phyloP scores from a whole-genome alignment of 75 land plant species.

The Pinus albicaulis region DNA sequence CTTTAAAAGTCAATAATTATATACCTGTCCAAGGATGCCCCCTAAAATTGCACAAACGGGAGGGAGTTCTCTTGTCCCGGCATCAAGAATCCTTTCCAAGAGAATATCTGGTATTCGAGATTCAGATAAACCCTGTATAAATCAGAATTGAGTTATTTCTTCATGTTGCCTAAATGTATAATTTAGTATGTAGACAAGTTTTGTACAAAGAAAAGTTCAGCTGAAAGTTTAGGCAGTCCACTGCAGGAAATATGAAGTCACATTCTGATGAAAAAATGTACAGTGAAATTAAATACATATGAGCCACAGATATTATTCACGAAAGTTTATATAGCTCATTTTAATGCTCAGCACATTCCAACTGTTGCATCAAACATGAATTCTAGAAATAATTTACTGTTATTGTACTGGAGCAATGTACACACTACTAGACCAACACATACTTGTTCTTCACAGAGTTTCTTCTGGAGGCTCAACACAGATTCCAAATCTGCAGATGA shows the following conservation, averaged over 20 bases:
- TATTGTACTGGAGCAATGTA: neutral
- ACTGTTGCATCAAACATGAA: neutral
- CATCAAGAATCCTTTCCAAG: constrained; percentile 47
- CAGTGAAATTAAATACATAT: neutral
- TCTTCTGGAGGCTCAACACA: constrained; percentile 58
- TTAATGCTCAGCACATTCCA: neutral
- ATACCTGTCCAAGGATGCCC: constrained; percentile 97
- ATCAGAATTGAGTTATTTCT: constrained; percentile 1
- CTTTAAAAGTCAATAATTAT: neutral
- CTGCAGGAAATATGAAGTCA: neutral
- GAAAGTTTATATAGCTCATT: neutral
- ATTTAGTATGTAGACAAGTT: neutral
- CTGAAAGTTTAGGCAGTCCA: neutral
- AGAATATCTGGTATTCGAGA: constrained; percentile 63
- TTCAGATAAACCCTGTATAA: constrained; percentile 66
- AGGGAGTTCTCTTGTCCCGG: constrained; percentile 64
- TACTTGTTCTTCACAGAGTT: constrained; percentile 74
- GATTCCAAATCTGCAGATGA: constrained; percentile 59
- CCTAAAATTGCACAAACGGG: constrained; percentile 97
- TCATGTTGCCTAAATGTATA: neutral
- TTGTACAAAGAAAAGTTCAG: neutral
- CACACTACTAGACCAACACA: neutral
- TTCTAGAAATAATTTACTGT: neutral
- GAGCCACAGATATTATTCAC: neutral
- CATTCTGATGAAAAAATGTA: neutral